Evolutionary conservation across 2,329 filamentous ascomycete genomes (phyloP).

Genomic region (Stagonosporopsis vannaccii): DNA sequence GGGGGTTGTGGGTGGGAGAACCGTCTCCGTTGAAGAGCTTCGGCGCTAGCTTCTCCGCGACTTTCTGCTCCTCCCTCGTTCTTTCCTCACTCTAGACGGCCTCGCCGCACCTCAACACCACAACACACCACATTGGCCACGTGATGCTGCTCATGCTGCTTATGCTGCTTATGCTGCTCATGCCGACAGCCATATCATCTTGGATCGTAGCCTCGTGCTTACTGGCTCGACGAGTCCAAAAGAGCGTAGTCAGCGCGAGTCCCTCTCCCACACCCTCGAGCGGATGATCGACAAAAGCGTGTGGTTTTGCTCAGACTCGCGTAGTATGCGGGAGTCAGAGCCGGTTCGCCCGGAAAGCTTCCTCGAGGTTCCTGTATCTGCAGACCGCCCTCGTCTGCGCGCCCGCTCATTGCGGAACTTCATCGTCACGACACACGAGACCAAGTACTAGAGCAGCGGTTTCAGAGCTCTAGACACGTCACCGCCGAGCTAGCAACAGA

Average conservation of each 20-base stretch:
- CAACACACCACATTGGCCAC: neutral
- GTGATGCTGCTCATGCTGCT: neutral
- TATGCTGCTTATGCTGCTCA: neutral
- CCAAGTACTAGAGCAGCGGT: neutral
- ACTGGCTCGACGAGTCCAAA: neutral
- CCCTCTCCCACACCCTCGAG: neutral
- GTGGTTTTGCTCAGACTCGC: neutral
- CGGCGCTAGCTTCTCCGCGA: slow-evolving; percentile 11
- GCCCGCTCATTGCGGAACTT: neutral
- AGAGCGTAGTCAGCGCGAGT: neutral
- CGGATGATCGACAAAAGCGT: neutral
- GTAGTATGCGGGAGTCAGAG: neutral
- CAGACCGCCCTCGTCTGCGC: neutral
- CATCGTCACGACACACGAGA: neutral
- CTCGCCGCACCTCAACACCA: neutral
- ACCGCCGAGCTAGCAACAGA: neutral
- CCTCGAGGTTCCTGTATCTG: neutral
- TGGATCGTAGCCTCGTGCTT: neutral
- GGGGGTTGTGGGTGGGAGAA: neutral
- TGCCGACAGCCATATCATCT: neutral
- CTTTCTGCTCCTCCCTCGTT: neutral
- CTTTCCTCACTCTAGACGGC: neutral
- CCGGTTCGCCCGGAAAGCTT: neutral
- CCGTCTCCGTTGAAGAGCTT: neutral
- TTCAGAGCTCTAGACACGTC: neutral